Conservation (phyloP, 805 yeast genomes). For the Metschnikowia cubensis region DNA sequence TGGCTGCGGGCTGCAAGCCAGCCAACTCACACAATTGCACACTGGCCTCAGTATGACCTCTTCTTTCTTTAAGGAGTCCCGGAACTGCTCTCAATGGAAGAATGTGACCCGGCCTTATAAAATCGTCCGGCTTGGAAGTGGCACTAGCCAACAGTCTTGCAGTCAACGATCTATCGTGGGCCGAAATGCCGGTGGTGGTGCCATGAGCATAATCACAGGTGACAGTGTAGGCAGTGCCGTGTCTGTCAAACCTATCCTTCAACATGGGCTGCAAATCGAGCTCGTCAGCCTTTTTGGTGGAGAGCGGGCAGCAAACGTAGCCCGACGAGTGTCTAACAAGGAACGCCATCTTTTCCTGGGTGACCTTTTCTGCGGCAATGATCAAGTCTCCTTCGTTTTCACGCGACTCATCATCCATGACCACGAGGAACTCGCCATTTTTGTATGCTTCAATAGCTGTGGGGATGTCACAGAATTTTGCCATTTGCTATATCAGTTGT, state of each 20-base stretch:
- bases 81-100: constrained; percentile 88
- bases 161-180: constrained; percentile 88
- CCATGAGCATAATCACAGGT: constrained; percentile 84
- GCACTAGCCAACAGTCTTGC: constrained; percentile 67
- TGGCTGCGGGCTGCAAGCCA: constrained; percentile 80
- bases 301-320: constrained; percentile 87
- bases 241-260: constrained; percentile 63
- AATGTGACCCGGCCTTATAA: constrained; percentile 90
- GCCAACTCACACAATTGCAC: constrained; percentile 80
- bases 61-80: constrained; percentile 74
- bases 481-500: constrained; percentile 7
- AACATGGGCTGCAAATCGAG: constrained; percentile 80
- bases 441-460: constrained; percentile 67
- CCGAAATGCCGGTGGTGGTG: constrained; percentile 95
- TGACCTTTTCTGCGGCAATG: constrained; percentile 79
- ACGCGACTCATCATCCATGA: constrained; percentile 94
- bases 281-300: constrained; percentile 71
- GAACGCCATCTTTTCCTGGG: constrained; percentile 90
- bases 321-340: constrained; percentile 85
- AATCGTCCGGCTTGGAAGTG: constrained; percentile 52
- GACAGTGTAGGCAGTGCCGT: constrained; percentile 95
- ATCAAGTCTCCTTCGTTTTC: constrained; percentile 98
- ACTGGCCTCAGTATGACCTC: constrained; percentile 97
- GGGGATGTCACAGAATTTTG: constrained; percentile 50
- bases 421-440: constrained; percentile 80